A percentile compares a stretch with the other conserved stretches of the same genome.
Conservation (phyloP, 352 stramenopile genomes). For the Lagenidium giganteum region DNA sequence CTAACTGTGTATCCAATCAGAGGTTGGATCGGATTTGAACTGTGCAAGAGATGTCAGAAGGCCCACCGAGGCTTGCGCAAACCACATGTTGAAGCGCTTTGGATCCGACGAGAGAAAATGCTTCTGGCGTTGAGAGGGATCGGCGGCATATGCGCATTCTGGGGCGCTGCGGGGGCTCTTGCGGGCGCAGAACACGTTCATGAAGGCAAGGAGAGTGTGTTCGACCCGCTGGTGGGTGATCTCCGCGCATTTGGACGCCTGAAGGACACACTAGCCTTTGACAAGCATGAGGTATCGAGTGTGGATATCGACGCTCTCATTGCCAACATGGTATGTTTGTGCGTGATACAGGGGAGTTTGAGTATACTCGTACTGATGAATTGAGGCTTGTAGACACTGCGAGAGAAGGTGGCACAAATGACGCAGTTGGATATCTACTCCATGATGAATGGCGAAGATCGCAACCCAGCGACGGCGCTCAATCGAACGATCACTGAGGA, state of each 20-base stretch:
- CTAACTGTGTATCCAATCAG: constrained; percentile 8
- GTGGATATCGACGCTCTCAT: constrained; percentile 17
- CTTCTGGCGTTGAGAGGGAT: constrained; percentile 15
- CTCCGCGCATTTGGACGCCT: neutral
- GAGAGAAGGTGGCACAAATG: constrained; percentile 83
- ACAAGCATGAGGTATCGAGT: neutral
- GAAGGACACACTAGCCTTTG: neutral
- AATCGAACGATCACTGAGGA: constrained; percentile 40
- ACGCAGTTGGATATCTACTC: constrained; percentile 89
- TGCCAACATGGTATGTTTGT: constrained; percentile 19
- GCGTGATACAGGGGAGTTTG: neutral
- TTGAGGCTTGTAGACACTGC: constrained; percentile 30
- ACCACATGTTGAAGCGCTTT: constrained; percentile 18
- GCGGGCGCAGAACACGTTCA: neutral
- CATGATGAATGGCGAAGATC: constrained; percentile 54
- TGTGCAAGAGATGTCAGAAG: constrained; percentile 7
- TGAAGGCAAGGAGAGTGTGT: neutral
- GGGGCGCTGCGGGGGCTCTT: too few relatives aligned
- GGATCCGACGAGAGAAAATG: constrained; percentile 19
- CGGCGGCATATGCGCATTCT: neutral
- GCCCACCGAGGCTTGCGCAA: constrained; percentile 11
- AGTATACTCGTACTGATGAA: neutral
- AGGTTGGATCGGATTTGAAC: neutral
- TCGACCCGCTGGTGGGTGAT: neutral
- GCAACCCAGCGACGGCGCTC: constrained; percentile 37